Base-by-base conservation (phyloP, 768 basidiomycete genomes). In the Tulasnella sp. region DNA sequence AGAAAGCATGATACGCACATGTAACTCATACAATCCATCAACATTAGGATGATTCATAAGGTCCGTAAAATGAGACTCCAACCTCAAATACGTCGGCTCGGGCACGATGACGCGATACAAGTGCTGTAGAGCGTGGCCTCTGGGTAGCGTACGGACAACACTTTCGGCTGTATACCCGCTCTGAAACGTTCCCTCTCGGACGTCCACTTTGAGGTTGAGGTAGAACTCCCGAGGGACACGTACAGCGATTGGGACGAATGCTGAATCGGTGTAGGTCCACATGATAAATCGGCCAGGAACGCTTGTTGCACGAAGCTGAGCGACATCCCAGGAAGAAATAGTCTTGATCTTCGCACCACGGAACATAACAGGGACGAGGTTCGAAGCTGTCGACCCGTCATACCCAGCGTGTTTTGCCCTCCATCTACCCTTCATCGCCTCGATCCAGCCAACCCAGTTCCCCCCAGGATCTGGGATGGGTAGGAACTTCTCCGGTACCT, bases 191-290 rank as follows among this genome's bases (percentile, higher is more conserved):
- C 76, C 77, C n/a, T 78, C 74, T n/a, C 74, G 76, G 0, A 83
- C 76, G 0, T 83, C 75, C 21, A 77, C 78, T 69, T 92, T 84
- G 59, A 94, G 76, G 67, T 97, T 93, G 60, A 98, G 76, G 70
- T 94, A 97, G 70, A 99, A 96, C 66, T 93, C 84, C 34, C 94
- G 81, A 2, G 89, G 84, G 45, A 99, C 84, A 1, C 92, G 82
- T 17, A 99, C 75, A 12, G 87, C 82, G 22, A 94, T 77, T 17
- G 84, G 74, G 17, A 86, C 77, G 34, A 97, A 78, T 53, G 85
- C 83, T 11, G 80, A 78, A 50, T 91, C 86, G 29, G 90, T 81
- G 0, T 82, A 85, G 4, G 96, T 74, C 94, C 94, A 99, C 38
- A 99, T 70, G 19, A 81, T 78, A 70, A 85, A 97, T 21, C 91